phyloP scores from a whole-genome alignment of 257 asterid species.

The Salvia miltiorrhiza region DNA sequence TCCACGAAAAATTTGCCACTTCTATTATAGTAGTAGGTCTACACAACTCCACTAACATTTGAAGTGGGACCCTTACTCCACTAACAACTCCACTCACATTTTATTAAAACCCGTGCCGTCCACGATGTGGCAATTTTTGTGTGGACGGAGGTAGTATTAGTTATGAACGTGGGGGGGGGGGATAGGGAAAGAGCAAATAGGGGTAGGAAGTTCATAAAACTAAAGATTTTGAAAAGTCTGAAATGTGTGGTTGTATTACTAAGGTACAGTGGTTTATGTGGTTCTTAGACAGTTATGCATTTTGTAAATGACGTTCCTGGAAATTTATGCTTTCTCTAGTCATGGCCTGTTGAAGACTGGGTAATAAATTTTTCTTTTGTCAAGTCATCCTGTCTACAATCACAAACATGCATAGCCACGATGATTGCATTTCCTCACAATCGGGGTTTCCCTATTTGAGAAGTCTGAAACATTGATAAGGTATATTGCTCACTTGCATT shows the following conservation, averaged over 20 bases:
- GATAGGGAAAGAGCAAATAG: not conserved
- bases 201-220: not conserved
- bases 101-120: too few species aligned
- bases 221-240: not conserved
- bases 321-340: not conserved
- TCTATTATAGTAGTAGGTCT: too few species aligned
- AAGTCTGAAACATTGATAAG: not conserved
- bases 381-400: not conserved
- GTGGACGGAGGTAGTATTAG: not conserved
- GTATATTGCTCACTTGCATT: not conserved
- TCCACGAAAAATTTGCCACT: too few species aligned
- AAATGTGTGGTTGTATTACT: not conserved
- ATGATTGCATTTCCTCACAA: constrained; percentile 2
- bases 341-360: not conserved
- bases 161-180: not conserved
- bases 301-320: not conserved
- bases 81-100: too few species aligned
- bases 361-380: not conserved
- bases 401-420: not conserved
- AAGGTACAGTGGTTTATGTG: not conserved
- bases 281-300: not conserved
- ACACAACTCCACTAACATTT: too few species aligned
- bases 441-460: constrained; percentile 3
- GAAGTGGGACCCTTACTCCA: too few species aligned
- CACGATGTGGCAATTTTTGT: too few species aligned